Evolutionary conservation across 176 grass and related monocot genomes (phyloP).

Genomic region (Leersia perrieri): DNA sequence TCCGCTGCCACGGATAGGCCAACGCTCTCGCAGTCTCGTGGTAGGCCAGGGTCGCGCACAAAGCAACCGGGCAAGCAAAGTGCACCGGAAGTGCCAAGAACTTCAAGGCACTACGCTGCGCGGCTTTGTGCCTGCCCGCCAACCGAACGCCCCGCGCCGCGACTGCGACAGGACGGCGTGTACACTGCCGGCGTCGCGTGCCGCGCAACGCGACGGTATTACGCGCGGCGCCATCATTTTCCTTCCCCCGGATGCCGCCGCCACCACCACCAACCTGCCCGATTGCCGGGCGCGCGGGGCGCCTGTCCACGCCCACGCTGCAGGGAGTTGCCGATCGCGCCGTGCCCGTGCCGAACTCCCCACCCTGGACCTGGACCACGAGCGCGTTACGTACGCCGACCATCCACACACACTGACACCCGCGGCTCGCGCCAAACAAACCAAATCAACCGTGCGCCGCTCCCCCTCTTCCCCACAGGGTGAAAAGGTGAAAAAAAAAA

Average conservation of each 20-base stretch:
- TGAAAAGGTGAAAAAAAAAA: no score
- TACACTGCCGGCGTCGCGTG: background rate
- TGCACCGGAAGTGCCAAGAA: background rate
- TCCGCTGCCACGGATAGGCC: background rate
- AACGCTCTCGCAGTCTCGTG: background rate
- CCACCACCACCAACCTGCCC: no score
- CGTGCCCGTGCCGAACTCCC: no score
- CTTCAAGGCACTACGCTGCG: background rate
- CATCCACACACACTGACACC: background rate
- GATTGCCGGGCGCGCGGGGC: constrained; percentile 12
- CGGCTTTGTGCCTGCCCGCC: background rate
- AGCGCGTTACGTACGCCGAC: background rate
- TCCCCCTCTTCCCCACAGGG: background rate
- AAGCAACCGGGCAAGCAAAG: background rate
- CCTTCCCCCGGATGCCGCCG: background rate
- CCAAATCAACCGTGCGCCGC: background rate
- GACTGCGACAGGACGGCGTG: no score
- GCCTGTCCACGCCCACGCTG: background rate
- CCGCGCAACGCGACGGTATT: background rate
- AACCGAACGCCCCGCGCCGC: background rate
- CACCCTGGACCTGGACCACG: background rate
- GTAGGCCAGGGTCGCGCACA: background rate
- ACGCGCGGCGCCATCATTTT: background rate
- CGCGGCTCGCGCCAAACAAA: no score
- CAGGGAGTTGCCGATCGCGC: background rate